Base-by-base conservation (phyloP, 805 yeast genomes). In the Grigorovia jiainica region DNA sequence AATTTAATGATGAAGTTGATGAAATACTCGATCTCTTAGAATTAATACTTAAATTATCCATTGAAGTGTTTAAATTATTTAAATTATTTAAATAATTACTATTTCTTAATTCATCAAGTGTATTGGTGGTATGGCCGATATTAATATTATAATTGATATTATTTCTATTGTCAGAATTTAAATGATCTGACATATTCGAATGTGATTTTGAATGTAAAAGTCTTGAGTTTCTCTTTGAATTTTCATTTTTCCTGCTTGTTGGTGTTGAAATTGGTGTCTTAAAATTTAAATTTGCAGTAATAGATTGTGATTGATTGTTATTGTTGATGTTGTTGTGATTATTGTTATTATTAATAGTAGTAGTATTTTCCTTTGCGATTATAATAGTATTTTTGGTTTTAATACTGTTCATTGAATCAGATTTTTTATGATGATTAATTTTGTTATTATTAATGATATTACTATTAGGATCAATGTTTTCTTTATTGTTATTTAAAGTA, bases 11-110 rank as follows among this genome's bases (percentile, higher is more conserved):
- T 7, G 58, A 46, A 18, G 46, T 42, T 2, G 58, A 51, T 4
- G 55, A 46, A 17, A 51, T 48, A 40, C 54, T 54, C 5, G 55
- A 34, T 21, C 38, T 35, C 11, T 44, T 39, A 8, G 47, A 34
- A 16, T 34, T 19, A 19, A 43, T 17, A 17, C 42, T 34, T 19
- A 40, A 33, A 17, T 34, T 40, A 11, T 34, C 43, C 43, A 43
- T 43, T 8, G 48, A 43, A 20, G 13, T 21, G 11, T 39, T 29
- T 17, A 36, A 17, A 3, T 24, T 18, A 15, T 17, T 32, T 1
- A 13, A 13, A 18, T n/a, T 37, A 1, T 18, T 3, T 2, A 23
- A 9, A 16, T 25, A 34, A 6, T 13, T n/a, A 24, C 10, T 29
- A 3, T 16, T 34, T n/a, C n/a, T n/a, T n/a, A n/a, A n/a, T n/a